These are phyloP conservation scores for Penicillium brevicompactum DNA, from an alignment of 2,329 filamentous ascomycete species.

Conservation along the genomic window DNA sequence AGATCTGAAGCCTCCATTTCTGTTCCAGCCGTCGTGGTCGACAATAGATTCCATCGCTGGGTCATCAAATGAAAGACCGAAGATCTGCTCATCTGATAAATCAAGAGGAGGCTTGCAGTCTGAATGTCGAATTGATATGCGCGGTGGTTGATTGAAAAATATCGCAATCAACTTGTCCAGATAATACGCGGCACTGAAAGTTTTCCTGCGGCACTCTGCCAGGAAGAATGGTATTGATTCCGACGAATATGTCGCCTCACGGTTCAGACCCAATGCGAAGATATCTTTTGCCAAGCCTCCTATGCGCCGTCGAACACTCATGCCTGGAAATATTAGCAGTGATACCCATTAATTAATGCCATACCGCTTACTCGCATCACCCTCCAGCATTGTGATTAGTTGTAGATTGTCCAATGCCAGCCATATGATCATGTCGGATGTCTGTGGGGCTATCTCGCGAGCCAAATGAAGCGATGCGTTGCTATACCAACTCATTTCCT, in stretches of 20 bases:
- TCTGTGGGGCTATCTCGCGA: conserved; percentile 16
- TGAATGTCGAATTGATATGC: conserved; percentile 14
- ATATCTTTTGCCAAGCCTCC: conserved; percentile 19
- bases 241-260: conserved; percentile 17
- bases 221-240: conserved; percentile 14
- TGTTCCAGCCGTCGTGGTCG: conserved; percentile 17
- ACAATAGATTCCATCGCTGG: conserved; percentile 3
- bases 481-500: conserved; percentile 17
- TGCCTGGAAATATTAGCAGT: conserved; percentile 1
- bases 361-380: conserved; percentile 17
- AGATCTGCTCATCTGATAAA: conserved; percentile 13
- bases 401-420: conserved; percentile 17
- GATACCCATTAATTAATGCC: not conserved
- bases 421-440: conserved; percentile 18
- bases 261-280: conserved; percentile 16
- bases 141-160: conserved; percentile 17
- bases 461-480: conserved; percentile 14
- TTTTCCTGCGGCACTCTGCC: conserved; percentile 13
- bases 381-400: conserved; percentile 14
- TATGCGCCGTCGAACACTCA: conserved; percentile 17
- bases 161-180: conserved; percentile 18
- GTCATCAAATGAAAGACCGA: conserved; percentile 1
- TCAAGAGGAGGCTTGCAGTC: conserved; percentile 19
- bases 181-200: conserved; percentile 14
- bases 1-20: conserved; percentile 7